A percentile compares a stretch with the other conserved stretches of the same genome.
These are phyloP conservation scores for Chlorella sp. DNA, from an alignment of 139 green algal species.

Conservation along the genomic window DNA sequence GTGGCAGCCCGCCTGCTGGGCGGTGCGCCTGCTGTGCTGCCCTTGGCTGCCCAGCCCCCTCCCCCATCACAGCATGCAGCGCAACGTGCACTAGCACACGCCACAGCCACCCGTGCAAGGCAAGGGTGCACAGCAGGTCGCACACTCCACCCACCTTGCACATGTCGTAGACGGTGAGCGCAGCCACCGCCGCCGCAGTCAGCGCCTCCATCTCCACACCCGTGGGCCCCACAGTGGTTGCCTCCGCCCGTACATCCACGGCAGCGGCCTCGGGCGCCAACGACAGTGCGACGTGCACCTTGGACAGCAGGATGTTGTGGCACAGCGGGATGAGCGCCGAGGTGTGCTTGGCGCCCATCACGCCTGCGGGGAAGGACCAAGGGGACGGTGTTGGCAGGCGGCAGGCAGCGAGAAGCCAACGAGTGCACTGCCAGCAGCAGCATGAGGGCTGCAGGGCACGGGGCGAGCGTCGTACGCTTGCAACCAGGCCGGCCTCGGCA, in stretches of 20 bases:
- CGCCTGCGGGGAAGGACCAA: constrained; percentile 58
- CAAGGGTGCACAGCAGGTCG: too few relatives aligned
- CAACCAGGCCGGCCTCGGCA: too few relatives aligned
- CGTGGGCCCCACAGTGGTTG: constrained; percentile 68
- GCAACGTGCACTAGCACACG: too few relatives aligned
- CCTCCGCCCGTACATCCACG: constrained; percentile 70
- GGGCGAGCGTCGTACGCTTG: too few relatives aligned
- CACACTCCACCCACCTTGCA: constrained; percentile 71
- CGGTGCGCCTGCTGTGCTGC: too few relatives aligned
- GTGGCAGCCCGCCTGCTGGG: too few relatives aligned
- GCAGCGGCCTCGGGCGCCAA: constrained; percentile 54
- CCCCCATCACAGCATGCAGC: too few relatives aligned
- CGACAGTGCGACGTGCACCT: constrained; percentile 75
- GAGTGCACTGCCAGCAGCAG: not conserved
- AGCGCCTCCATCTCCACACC: constrained; percentile 99
- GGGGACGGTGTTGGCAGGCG: not conserved
- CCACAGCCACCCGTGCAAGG: too few relatives aligned
- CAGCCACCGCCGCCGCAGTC: constrained; percentile 83
- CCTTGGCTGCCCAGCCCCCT: too few relatives aligned
- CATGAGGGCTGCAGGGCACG: not conserved
- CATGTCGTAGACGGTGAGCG: constrained; percentile 98
- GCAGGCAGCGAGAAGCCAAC: not conserved
- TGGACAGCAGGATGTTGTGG: constrained; percentile 80
- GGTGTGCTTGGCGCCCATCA: constrained; percentile 94
- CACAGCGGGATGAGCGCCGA: constrained; percentile 89